Base-by-base conservation (phyloP, 352 stramenopile species). In the Hyaloperonospora brassicae region DNA sequence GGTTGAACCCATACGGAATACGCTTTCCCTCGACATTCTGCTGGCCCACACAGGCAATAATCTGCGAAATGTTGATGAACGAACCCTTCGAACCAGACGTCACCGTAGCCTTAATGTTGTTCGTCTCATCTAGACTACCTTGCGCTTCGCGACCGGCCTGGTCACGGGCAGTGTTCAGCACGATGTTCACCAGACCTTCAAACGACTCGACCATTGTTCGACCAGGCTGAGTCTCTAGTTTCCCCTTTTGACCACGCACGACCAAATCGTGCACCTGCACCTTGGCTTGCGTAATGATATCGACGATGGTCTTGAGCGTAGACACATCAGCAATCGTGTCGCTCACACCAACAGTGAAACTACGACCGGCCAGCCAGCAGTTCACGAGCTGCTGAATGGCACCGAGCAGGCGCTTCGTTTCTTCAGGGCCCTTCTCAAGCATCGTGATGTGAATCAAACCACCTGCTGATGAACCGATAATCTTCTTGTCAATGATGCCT, bases 51-150 rank as follows among this genome's bases (percentile, higher is more conserved):
- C 95, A 98, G 55, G 96, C 97, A 80, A 99, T 98, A 87, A 99
- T 99, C 79, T 99, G 97, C 39, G 95, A 98, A 63, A 99, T 99
- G 72, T 99, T 99, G 66, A 99, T 98, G 66, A 98, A 98, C 10
- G 89, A 98, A 53, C 97, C 97, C 84, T 99, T 99, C 36, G 93
- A 98, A 52, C 97, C 97, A n/a, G 95, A 96, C 46, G 90, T 97
- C 47, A 98, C 96, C 68, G 98, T 99, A 50, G 95, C 96, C 77
- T 99, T 99, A 68, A 99, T 97, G 70, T 96, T 98, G 78, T 99
- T 99, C 14, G 89, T 98, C 55, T 95, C 77, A 70, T 98, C 95
- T 61, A 93, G 72, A 83, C 71, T 86, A 36, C 80, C 80, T 42
- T 91, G 81, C 4, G 81, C 82, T 69, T 93, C 80, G 44, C 79